Conservation (phyloP, 768 basidiomycete species). For the Hericium rajendrae region DNA sequence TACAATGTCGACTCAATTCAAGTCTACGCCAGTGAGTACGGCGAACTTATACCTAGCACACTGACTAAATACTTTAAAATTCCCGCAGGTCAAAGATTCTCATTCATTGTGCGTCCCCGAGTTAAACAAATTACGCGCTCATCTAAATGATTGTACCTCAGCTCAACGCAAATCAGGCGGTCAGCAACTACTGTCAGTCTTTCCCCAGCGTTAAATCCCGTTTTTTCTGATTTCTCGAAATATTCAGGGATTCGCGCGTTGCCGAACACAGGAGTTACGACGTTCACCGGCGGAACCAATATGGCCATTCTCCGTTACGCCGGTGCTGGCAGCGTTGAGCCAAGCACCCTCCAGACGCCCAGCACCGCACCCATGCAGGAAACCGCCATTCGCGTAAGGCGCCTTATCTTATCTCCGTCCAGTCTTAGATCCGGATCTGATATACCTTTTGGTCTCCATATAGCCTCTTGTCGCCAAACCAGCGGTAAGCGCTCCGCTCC, state of each 20-base stretch:
- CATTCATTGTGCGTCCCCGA: neutral
- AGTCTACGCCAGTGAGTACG: conserved; percentile 21
- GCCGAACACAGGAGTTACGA: neutral
- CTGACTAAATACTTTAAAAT: neutral
- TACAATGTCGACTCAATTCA: conserved; percentile 28
- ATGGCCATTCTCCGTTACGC: conserved; percentile 32
- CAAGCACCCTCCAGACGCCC: conserved; percentile 19
- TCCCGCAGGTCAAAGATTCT: neutral
- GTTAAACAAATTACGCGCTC: neutral
- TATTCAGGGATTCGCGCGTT: neutral
- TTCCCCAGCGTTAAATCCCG: conserved; percentile 8
- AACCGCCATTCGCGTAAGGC: neutral
- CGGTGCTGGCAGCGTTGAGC: conserved; percentile 28
- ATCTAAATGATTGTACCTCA: neutral
- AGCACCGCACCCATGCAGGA: neutral
- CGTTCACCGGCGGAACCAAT: conserved; percentile 14
- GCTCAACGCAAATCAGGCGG: conserved; percentile 25
- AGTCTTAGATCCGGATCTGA: neutral
- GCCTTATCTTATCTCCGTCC: neutral
- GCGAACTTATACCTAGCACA: neutral
- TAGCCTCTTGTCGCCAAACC: neutral
- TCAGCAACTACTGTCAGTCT: conserved; percentile 30
- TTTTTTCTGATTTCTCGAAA: neutral
- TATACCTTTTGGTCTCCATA: neutral
- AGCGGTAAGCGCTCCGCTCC: neutral